phyloP scores from a whole-genome alignment of 2,329 filamentous ascomycete species.

The Thelonectria olida region DNA sequence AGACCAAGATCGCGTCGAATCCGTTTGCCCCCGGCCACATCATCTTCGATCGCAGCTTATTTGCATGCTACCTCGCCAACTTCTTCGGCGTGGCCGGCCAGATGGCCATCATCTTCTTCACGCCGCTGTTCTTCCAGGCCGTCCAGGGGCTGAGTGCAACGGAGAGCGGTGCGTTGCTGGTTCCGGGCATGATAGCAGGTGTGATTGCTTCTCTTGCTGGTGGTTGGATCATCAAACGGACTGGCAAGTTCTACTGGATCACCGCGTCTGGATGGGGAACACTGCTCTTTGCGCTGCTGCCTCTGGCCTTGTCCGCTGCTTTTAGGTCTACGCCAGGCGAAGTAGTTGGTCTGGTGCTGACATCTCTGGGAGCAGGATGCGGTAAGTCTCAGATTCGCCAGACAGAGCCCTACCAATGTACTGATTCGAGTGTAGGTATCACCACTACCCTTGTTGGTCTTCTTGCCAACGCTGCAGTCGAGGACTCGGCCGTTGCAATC shows the following conservation, averaged over 20 bases:
- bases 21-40: slow-evolving; percentile 81
- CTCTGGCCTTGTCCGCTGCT: slow-evolving; percentile 64
- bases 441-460: slow-evolving; percentile 78
- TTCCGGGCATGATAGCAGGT: slow-evolving; percentile 71
- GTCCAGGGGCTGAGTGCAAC: slow-evolving; percentile 72
- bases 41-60: slow-evolving; percentile 72
- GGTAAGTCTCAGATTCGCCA: slow-evolving; percentile 40
- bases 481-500: slow-evolving; percentile 78
- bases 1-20: slow-evolving; percentile 72
- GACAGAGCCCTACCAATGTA: not conserved
- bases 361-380: slow-evolving; percentile 51
- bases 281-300: slow-evolving; percentile 62
- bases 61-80: slow-evolving; percentile 75
- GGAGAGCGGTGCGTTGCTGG: slow-evolving; percentile 69
- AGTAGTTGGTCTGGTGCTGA: slow-evolving; percentile 64
- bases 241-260: slow-evolving; percentile 76
- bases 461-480: slow-evolving; percentile 72
- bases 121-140: slow-evolving; percentile 83
- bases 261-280: slow-evolving; percentile 66
- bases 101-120: slow-evolving; percentile 71
- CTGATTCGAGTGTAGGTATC: slow-evolving; percentile 57
- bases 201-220: slow-evolving; percentile 72
- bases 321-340: slow-evolving; percentile 60
- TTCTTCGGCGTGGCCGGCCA: slow-evolving; percentile 74
- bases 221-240: slow-evolving; percentile 74